Percentiles rank a stretch among this genome's conserved stretches.
These are phyloP conservation scores for Colletotrichum tofieldiae DNA, from an alignment of 2,329 filamentous ascomycete genomes.

Conservation along the genomic window DNA sequence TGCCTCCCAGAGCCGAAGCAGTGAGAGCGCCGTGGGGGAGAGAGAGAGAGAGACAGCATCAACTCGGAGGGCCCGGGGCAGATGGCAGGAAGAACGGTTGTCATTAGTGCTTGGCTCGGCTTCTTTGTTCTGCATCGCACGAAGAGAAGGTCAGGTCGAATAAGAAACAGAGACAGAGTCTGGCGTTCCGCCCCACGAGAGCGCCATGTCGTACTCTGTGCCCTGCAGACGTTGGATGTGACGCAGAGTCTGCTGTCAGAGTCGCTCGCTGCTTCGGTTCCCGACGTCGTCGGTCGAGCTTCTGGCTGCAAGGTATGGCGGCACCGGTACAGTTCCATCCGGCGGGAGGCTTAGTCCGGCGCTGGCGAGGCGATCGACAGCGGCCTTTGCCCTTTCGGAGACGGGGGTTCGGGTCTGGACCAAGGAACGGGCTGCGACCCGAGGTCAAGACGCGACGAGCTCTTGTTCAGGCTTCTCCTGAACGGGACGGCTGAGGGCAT, in stretches of 20 bases:
- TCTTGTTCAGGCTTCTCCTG: slow-evolving; percentile 18
- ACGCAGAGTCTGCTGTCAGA: not conserved
- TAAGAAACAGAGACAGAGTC: not conserved
- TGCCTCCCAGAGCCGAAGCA: not conserved
- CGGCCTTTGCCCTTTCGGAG: slow-evolving; percentile 35
- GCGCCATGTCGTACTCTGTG: not conserved
- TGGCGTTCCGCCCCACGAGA: slow-evolving; percentile 13
- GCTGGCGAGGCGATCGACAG: slow-evolving; percentile 36
- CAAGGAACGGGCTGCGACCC: slow-evolving; percentile 21
- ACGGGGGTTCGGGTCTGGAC: slow-evolving; percentile 21
- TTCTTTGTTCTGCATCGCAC: not conserved
- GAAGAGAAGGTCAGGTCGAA: slow-evolving; percentile 15
- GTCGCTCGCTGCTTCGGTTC: not conserved
- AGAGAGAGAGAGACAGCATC: not conserved
- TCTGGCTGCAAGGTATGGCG: slow-evolving; percentile 13
- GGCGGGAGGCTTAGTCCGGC: slow-evolving; percentile 31
- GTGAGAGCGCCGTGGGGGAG: no score
- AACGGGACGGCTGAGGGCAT: slow-evolving; percentile 18
- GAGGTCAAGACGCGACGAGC: slow-evolving; percentile 25
- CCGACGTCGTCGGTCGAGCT: slow-evolving; percentile 21
- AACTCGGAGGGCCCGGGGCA: not conserved
- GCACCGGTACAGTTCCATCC: slow-evolving; percentile 29
- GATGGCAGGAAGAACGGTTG: not conserved
- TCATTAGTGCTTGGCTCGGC: not conserved
- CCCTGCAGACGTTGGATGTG: not conserved